phyloP scores from a whole-genome alignment of 257 asterid genomes.

The Linderniella brevidens region DNA sequence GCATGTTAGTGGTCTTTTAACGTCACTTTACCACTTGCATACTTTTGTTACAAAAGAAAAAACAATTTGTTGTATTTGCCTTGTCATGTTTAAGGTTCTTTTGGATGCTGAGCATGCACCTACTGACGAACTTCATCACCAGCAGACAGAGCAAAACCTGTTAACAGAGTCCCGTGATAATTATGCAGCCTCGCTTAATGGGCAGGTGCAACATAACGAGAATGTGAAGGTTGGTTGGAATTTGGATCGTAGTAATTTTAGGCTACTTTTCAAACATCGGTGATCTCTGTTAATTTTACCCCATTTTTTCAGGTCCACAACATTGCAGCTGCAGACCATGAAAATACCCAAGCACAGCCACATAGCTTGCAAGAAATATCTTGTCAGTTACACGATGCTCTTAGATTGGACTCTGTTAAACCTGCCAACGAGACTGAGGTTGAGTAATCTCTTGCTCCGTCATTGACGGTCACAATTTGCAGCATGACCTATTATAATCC shows the following conservation, averaged over 20 bases:
- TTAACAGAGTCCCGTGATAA: conserved; percentile 28
- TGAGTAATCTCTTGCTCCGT: no score
- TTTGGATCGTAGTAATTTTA: neutral
- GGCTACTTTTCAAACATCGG: neutral
- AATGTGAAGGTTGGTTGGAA: neutral
- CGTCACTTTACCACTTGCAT: neutral
- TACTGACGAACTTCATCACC: conserved; percentile 23
- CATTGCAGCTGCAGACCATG: conserved; percentile 20
- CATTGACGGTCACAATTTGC: no score
- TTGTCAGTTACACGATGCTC: conserved; percentile 41
- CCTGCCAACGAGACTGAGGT: conserved; percentile 30
- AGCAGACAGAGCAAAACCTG: conserved; percentile 30
- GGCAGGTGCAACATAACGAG: conserved; percentile 16
- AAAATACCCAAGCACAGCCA: conserved; percentile 25
- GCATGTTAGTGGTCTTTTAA: conserved; percentile 24
- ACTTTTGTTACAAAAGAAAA: neutral
- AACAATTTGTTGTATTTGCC: neutral
- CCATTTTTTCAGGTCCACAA: conserved; percentile 19
- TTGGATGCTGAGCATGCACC: conserved; percentile 34
- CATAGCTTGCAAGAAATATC: conserved; percentile 35
- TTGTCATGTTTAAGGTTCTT: conserved; percentile 19
- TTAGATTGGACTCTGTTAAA: conserved; percentile 29
- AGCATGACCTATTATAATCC: no score
- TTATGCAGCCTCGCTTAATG: conserved; percentile 32
- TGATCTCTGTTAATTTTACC: neutral